Conservation (phyloP, 164 flowering plant genomes). For the Stephania japonica region DNA sequence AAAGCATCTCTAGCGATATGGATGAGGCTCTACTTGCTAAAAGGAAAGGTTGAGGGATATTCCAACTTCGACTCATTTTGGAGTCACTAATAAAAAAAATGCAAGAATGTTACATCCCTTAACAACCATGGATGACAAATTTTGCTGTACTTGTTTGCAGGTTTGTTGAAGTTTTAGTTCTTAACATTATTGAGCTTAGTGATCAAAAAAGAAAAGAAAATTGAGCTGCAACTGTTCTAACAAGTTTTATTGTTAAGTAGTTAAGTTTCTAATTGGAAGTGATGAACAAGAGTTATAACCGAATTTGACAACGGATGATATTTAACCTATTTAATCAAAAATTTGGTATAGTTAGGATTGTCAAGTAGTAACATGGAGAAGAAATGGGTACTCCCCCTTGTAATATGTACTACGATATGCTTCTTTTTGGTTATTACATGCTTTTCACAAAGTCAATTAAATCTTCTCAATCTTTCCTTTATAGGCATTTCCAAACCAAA, state of each 20-base stretch:
- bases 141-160: background rate
- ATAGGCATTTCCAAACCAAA: constrained; percentile 28
- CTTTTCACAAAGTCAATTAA: constrained; percentile 47
- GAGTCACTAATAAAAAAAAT: no score
- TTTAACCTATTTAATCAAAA: constrained; percentile 25
- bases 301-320: background rate
- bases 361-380: constrained; percentile 57
- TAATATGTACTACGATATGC: constrained; percentile 50
- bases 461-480: constrained; percentile 51
- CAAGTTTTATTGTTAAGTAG: no score
- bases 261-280: background rate
- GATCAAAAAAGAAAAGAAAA: no score
- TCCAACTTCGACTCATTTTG: no score
- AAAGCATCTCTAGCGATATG: no score
- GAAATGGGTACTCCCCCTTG: constrained; percentile 79
- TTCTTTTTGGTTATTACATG: constrained; percentile 61
- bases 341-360: constrained; percentile 32
- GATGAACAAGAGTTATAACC: background rate
- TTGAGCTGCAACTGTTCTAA: no score
- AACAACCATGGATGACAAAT: background rate
- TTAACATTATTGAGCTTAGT: no score
- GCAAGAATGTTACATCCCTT: no score
- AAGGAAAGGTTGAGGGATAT: no score
- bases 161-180: background rate
- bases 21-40: no score